Base-by-base conservation (phyloP, 306 rosid species). In the Gillenia trifoliata region DNA sequence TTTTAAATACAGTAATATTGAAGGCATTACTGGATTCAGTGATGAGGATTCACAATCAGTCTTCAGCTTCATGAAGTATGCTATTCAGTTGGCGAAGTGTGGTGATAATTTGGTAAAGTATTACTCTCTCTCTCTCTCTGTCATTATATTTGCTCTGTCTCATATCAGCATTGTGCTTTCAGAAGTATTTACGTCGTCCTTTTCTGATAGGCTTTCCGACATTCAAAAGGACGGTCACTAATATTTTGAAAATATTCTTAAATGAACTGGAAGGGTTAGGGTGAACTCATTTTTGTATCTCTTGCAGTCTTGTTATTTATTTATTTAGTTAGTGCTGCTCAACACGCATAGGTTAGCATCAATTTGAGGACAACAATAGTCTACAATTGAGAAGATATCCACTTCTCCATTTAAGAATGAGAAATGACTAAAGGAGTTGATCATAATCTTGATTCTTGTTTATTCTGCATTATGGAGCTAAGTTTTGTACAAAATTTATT, bases 21-120 rank as follows among this genome's bases (percentile, higher is more conserved):
- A 92, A 70, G 99, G 99, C 77, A 89, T 94, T 76, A 81, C 92
- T 57, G 99, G 97, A 71, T 92, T 94, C 83, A 71, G 77, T 6
- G 83, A 85, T 76, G 93, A 84, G 81, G 91, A 92, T 64, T 74
- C 89, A 0, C 82, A 70, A 59, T 78, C 85, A 29, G 78, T 94
- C 76, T 80, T 86, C 55, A 79, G 82, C 83, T 94, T 85, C 82
- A 92, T 92, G 89, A 85, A 76, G 57, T 75, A 82, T 52, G 89
- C 93, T 59, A 72, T 94, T 61, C 86, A 94, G 75, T 73, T 94
- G 83, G 92, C 95, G 69, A 88, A 84, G 47, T 87, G 82, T 66
- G 75, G 34, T 26, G 31, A 80, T 68, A 81, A 82, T 64, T 79
- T 36, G 97, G 98, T 93, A 89, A 45, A 45, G 19, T 45, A 43